These are phyloP conservation scores for Batkoa obscura DNA, from an alignment of 371 early-diverging fungal genomes.

Conservation along the genomic window DNA sequence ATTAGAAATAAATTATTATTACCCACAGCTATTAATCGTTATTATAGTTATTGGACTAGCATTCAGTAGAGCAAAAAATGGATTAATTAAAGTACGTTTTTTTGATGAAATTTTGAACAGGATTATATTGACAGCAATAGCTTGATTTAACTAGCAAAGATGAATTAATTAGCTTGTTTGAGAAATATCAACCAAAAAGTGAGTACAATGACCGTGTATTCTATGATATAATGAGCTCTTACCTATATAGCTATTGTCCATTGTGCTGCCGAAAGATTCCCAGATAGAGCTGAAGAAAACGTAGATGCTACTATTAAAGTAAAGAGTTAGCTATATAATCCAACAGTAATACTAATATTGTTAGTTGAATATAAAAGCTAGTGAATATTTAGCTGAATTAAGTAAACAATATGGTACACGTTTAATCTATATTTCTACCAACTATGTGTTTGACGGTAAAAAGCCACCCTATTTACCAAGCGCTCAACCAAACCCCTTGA, in stretches of 20 bases:
- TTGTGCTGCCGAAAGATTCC: constrained; percentile 73
- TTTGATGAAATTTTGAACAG: neutral
- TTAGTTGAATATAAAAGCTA: constrained; percentile 17
- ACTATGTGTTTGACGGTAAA: constrained; percentile 81
- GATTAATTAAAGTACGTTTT: constrained; percentile 27
- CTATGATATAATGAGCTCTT: too few relatives aligned
- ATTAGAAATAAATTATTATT: too few relatives aligned
- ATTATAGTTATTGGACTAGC: constrained; percentile 45
- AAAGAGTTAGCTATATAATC: too few relatives aligned
- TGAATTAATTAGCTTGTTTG: constrained; percentile 30
- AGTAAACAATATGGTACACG: constrained; percentile 24
- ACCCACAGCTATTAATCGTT: too few relatives aligned
- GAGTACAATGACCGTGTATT: too few relatives aligned
- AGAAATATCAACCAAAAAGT: constrained; percentile 32
- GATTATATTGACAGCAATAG: constrained; percentile 10
- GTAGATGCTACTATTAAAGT: constrained; percentile 29
- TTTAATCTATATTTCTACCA: constrained; percentile 68
- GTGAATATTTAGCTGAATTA: constrained; percentile 29
- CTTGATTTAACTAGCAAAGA: constrained; percentile 40
- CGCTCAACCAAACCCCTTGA: constrained; percentile 52
- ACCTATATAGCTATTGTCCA: constrained; percentile 61
- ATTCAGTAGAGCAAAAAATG: constrained; percentile 31
- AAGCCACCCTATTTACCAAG: constrained; percentile 52
- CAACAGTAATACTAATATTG: too few relatives aligned
- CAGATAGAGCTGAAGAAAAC: constrained; percentile 59